Evolutionary conservation across 352 stramenopile species (phyloP).

Genomic region (Globisporangium nodosum): DNA sequence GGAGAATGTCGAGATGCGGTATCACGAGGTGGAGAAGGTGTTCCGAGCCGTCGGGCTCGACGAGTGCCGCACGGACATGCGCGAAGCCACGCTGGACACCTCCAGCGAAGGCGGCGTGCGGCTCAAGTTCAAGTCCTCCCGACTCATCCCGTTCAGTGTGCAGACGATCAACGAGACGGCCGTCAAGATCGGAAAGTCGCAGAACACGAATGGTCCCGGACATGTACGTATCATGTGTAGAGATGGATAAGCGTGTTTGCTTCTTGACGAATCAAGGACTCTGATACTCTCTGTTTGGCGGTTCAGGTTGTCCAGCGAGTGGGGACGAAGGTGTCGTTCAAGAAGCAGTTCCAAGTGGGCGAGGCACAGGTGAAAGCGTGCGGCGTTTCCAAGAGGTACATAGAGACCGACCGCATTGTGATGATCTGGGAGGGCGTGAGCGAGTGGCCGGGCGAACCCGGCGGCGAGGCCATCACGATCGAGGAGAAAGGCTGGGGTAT

Average conservation of each 20-base stretch:
- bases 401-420: conserved; percentile 7
- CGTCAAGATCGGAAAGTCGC: background rate
- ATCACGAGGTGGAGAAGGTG: conserved; percentile 9
- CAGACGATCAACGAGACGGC: conserved; percentile 3
- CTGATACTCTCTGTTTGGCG: background rate
- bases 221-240: background rate
- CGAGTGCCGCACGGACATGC: background rate
- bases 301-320: background rate
- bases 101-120: background rate
- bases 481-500: conserved; percentile 11
- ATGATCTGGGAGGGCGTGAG: conserved; percentile 9
- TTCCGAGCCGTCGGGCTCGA: background rate
- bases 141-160: conserved; percentile 8
- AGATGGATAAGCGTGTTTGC: too few relatives aligned
- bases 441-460: conserved; percentile 5
- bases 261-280: too few relatives aligned
- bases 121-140: conserved; percentile 9
- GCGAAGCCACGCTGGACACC: conserved; percentile 1
- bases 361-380: background rate
- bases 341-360: conserved; percentile 8
- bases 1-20: conserved; percentile 4
- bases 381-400: conserved; percentile 7
- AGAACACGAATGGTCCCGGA: background rate
- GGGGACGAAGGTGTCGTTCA: conserved; percentile 1
- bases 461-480: conserved; percentile 5